Evolutionary conservation across 2,329 filamentous ascomycete genomes (phyloP), one percentile per base, ranked within the genome.

Genomic region (Colletotrichum navitas): DNA sequence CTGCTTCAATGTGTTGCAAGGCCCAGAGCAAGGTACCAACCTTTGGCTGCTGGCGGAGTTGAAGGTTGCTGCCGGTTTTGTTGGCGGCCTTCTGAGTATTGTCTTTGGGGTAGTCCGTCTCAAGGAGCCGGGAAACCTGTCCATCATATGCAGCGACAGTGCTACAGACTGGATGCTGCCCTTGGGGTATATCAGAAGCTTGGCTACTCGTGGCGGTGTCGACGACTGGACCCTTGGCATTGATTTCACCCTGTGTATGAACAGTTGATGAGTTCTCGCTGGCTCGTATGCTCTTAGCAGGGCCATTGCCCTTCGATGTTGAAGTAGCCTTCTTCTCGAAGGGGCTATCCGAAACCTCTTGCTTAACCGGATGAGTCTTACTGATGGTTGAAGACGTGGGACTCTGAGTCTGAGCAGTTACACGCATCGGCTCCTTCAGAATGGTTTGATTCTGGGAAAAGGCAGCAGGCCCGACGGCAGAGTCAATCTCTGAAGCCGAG

Each of bases 21-120:
- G 47, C 47, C 60, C 60, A 63, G 18, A 51, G 11, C n/a, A 63
- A 21, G 16, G 60, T 39, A 5, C 60, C 60, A 10, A 41, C 12
- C 16, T 39, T 29, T 39, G 47, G 60, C 47, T 52, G 43, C 55
- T 63, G 32, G 8, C 2, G 24, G n/a, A 41, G 26, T 24, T 12
- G 16, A 12, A 63, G 45, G 16, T 36, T 26, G 10, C 34, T 32
- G n/a, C 36, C 45, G 29, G 24, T n/a, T 21, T 21, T 51, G 10
- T 34, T 29, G 6, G 60, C 14, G 5, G 47, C 8, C 21, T 11
- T 39, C 21, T 41, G 18, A n/a, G 34, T 8, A 34, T 52, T 26
- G 18, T 41, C 14, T 24, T 39, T 52, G n/a, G 1, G 16, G 24
- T 41, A n/a, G 16, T 21, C 47, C 32, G n/a, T 41, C 34, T 63